phyloP scores from a whole-genome alignment of 805 yeast genomes.

The Pichia kluyveri region DNA sequence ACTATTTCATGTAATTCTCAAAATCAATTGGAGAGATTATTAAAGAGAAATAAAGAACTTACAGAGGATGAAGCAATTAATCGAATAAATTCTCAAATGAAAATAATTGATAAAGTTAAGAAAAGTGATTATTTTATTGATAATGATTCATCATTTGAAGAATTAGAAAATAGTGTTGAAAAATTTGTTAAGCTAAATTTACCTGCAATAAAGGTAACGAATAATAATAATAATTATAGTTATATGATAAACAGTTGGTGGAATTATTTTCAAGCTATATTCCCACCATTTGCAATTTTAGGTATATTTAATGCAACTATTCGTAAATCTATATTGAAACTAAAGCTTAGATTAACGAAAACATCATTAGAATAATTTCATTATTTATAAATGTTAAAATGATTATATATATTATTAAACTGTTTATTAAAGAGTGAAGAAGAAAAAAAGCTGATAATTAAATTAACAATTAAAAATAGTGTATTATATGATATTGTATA shows the following conservation, averaged over 20 bases:
- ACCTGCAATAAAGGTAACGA: background rate
- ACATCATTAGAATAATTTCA: no score
- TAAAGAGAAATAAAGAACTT: slow-evolving; percentile 59
- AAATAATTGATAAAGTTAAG: slow-evolving; percentile 43
- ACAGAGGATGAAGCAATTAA: slow-evolving; percentile 56
- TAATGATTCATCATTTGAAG: slow-evolving; percentile 42
- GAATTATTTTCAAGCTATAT: slow-evolving; percentile 4
- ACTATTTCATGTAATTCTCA: slow-evolving; percentile 56
- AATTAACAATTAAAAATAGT: no score
- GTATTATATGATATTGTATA: no score
- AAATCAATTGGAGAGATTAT: slow-evolving; percentile 54
- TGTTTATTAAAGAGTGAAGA: no score
- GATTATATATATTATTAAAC: no score
- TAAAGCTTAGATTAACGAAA: background rate
- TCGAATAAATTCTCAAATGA: slow-evolving; percentile 72
- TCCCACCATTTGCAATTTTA: slow-evolving; percentile 5
- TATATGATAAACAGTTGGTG: slow-evolving; percentile 1
- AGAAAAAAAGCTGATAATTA: background rate
- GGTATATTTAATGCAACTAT: background rate
- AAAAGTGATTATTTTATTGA: slow-evolving; percentile 61
- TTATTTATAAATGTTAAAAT: no score
- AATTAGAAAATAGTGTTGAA: slow-evolving; percentile 37
- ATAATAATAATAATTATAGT: background rate
- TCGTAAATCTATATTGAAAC: background rate
- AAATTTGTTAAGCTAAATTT: slow-evolving; percentile 20